Percentiles rank a stretch among this genome's conserved stretches.
phyloP scores from a whole-genome alignment of 345 rosid species.

The Camelina laxa region DNA sequence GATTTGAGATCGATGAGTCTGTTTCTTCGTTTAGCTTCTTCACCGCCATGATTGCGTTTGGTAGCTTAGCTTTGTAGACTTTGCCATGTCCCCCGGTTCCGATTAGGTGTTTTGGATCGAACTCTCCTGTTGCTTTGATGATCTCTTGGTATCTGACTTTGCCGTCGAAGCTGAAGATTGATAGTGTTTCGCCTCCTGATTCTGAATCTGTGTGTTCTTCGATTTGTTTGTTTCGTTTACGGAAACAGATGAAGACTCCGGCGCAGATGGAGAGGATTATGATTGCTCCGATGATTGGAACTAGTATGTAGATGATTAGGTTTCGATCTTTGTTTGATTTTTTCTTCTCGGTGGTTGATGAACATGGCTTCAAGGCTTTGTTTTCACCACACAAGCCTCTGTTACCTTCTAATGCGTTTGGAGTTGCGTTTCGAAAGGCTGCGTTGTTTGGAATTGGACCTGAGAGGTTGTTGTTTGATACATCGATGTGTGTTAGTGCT shows the following conservation, averaged over 20 bases:
- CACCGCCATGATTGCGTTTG: constrained; percentile 39
- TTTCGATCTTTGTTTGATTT: constrained; percentile 34
- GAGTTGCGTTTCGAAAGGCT: constrained; percentile 42
- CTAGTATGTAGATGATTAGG: constrained; percentile 36
- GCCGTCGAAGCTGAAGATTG: constrained; percentile 47
- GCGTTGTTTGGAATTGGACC: constrained; percentile 49
- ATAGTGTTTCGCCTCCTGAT: constrained; percentile 36
- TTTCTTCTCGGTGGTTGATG: background rate
- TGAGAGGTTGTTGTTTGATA: constrained; percentile 48
- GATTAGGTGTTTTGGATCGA: constrained; percentile 47
- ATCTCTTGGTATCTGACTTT: constrained; percentile 45
- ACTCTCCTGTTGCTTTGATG: constrained; percentile 49
- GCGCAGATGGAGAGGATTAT: constrained; percentile 37
- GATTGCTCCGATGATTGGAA: constrained; percentile 40
- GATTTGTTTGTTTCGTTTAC: constrained; percentile 26
- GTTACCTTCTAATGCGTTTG: constrained; percentile 45
- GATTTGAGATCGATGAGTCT: constrained; percentile 39
- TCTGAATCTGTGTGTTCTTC: constrained; percentile 30
- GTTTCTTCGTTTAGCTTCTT: constrained; percentile 46
- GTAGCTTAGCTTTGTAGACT: constrained; percentile 48
- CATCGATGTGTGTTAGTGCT: constrained; percentile 37
- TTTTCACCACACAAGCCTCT: constrained; percentile 47
- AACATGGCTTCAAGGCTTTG: constrained; percentile 43
- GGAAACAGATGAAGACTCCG: constrained; percentile 38
- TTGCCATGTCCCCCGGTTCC: constrained; percentile 51